Base-by-base conservation (phyloP, 2,329 filamentous ascomycete species). In the Taxawa tesnikishii region DNA sequence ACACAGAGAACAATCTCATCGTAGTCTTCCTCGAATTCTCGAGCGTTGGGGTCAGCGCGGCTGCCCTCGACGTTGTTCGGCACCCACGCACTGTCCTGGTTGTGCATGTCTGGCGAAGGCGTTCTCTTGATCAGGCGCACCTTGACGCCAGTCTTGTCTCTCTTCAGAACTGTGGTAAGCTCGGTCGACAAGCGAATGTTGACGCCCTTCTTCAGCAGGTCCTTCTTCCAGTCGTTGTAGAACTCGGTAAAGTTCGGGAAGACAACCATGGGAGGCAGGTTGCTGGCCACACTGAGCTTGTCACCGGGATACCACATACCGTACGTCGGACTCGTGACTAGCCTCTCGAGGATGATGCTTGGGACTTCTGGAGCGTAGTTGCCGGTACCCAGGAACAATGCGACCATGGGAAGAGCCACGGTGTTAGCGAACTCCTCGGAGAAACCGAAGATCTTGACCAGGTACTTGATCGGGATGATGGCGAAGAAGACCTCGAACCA, bases 281-380 rank as follows among this genome's bases (percentile, higher is more conserved):
- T 73, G 19, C 57, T 63, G 3, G 57, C 60, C 21, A 67, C 53
- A 33, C 59, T 66, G 28, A 50, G 46, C 43, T 62, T 60, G 42
- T 67, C 63, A 7, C 56, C 51, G 2, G 66, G 61, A 42, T 69
- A 71, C 68, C 68, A 73, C 66, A 73, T 70, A 27, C 68, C 68
- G 37, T 70, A 70, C 2, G 68, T 72, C 0, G 67, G 67, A 40
- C 62, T 66, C 2, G 63, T 67, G 43, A 54, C 62, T 1, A 67
- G 50, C 8, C 63, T 43, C 40, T 67, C 63, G 10, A 84, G 60
- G 19, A 84, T 74, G 15, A 78, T 75, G 26, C 68, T 70, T 0
- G 79, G 73, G 0, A 84, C 78, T 40, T 82, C 73, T 0, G 78
- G 72, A 0, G 79, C 79, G 44, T 81, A 75, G 42, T 84, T 84